These are phyloP conservation scores for Aspergillus puulaauensis DNA, from an alignment of 2,329 filamentous ascomycete species.

Conservation along the genomic window DNA sequence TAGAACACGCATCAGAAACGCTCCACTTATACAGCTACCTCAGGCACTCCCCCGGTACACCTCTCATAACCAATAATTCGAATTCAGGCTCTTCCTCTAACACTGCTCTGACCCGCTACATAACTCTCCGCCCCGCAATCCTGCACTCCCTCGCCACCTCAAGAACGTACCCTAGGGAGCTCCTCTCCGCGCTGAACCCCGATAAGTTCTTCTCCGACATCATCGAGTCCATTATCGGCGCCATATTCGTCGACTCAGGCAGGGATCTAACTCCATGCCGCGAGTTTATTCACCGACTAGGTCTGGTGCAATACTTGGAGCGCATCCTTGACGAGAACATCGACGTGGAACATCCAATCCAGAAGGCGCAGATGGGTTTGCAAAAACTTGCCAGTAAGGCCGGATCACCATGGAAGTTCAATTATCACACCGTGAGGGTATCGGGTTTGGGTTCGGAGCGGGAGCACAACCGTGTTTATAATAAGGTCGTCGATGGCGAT, in stretches of 20 bases:
- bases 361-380: conserved; percentile 57
- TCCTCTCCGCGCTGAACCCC: conserved; percentile 63
- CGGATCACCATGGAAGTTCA: neutral
- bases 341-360: conserved; percentile 62
- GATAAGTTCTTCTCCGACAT: conserved; percentile 83
- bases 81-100: neutral
- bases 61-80: conserved; percentile 11
- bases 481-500: neutral
- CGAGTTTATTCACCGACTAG: conserved; percentile 60
- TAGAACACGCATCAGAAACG: conserved; percentile 17
- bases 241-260: conserved; percentile 75
- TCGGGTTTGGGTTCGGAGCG: neutral
- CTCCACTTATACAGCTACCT: conserved; percentile 69
- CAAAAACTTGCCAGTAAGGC: conserved; percentile 14
- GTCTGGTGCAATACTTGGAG: conserved; percentile 63
- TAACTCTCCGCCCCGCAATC: conserved; percentile 54
- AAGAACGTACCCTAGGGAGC: conserved; percentile 71
- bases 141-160: conserved; percentile 33
- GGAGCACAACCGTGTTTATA: neutral
- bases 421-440: neutral
- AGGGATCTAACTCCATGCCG: conserved; percentile 62
- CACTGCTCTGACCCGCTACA: conserved; percentile 38
- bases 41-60: conserved; percentile 38
- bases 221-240: conserved; percentile 76
- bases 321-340: conserved; percentile 60